Percentiles rank a stretch among this genome's conserved stretches.
phyloP scores from a whole-genome alignment of 441 rosid species.

The Sinapis alba region DNA sequence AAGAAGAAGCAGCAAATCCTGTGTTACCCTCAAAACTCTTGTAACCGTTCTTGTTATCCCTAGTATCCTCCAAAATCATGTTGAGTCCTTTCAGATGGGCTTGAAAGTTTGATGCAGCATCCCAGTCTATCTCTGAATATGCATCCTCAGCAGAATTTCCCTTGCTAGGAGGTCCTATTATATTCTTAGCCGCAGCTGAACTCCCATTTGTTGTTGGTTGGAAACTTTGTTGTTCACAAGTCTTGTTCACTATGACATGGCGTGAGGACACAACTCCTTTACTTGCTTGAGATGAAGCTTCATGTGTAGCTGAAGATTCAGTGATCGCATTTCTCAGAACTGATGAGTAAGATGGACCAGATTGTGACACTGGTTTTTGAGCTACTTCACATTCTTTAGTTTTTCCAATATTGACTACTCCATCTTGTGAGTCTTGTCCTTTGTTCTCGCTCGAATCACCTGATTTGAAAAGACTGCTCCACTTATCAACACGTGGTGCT shows the following conservation, averaged over 20 bases:
- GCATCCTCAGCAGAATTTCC: slow-evolving; percentile 12
- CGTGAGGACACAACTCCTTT: slow-evolving; percentile 19
- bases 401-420: slow-evolving; percentile 3
- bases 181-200: background rate
- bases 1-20: slow-evolving; percentile 26
- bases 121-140: slow-evolving; percentile 27
- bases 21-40: background rate
- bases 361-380: slow-evolving; percentile 14
- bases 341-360: slow-evolving; percentile 27
- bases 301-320: slow-evolving; percentile 24
- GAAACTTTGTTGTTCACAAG: slow-evolving; percentile 3
- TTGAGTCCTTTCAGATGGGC: slow-evolving; percentile 31
- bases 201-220: background rate
- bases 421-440: slow-evolving; percentile 11
- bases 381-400: slow-evolving; percentile 9
- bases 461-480: slow-evolving; percentile 37
- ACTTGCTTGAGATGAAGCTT: slow-evolving; percentile 29
- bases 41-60: background rate
- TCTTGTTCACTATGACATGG: slow-evolving; percentile 9
- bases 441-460: slow-evolving; percentile 27
- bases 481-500: slow-evolving; percentile 23
- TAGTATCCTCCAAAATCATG: slow-evolving; percentile 25
- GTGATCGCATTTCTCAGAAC: slow-evolving; percentile 11
- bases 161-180: background rate
- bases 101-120: slow-evolving; percentile 13